These are phyloP conservation scores for Coleophoma cylindrospora DNA, from an alignment of 2,329 filamentous ascomycete genomes.

Conservation along the genomic window DNA sequence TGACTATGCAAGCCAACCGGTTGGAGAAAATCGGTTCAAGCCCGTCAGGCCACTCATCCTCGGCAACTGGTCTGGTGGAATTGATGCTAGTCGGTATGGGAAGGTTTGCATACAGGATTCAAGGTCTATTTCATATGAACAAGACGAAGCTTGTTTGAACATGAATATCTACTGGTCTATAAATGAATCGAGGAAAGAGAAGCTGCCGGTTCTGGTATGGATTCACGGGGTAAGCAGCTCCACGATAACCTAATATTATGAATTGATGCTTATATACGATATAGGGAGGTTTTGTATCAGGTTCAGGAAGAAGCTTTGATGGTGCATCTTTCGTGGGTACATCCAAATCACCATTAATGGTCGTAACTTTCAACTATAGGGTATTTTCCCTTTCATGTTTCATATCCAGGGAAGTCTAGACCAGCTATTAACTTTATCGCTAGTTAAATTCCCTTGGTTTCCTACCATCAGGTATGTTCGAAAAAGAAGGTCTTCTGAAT, in stretches of 20 bases:
- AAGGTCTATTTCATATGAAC: neutral
- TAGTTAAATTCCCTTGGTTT: neutral
- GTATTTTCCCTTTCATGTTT: neutral
- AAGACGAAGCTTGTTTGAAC: slow-evolving; percentile 1
- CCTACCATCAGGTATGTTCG: neutral
- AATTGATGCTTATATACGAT: neutral
- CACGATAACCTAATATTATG: neutral
- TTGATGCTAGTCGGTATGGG: neutral
- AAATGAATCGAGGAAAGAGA: neutral
- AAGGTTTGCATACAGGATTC: neutral
- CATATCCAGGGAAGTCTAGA: neutral
- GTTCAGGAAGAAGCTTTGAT: neutral
- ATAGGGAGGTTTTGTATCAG: neutral
- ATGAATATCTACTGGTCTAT: neutral
- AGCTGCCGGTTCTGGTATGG: neutral
- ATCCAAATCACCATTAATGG: neutral
- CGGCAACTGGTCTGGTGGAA: neutral
- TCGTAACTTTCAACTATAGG: neutral
- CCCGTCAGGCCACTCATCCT: neutral
- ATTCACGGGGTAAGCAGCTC: neutral
- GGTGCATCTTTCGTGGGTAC: neutral
- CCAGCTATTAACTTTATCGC: neutral
- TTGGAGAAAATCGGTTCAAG: neutral
- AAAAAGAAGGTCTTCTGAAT: neutral
- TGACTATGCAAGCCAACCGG: neutral